Conservation (phyloP, 495 filamentous ascomycete species). For the Penicillium arizonense region DNA sequence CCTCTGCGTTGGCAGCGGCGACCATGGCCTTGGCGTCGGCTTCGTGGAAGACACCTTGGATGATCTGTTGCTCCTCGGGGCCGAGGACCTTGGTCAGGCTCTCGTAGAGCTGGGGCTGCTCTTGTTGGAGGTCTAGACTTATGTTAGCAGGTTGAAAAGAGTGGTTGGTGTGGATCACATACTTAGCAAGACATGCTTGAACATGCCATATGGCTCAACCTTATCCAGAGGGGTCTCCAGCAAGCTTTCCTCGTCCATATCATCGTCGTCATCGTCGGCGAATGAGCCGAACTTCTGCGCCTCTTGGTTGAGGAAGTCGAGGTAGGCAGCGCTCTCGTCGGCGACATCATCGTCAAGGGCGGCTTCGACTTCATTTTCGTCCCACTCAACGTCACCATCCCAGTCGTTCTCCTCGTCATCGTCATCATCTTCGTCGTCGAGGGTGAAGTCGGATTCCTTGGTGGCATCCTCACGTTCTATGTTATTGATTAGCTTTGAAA, state of each 20-base stretch:
- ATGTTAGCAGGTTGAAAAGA: constrained; percentile 12
- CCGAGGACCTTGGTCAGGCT: constrained; percentile 74
- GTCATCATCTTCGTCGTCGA: constrained; percentile 73
- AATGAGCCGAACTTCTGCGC: constrained; percentile 78
- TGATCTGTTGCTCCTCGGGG: constrained; percentile 75
- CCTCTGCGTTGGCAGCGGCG: constrained; percentile 39
- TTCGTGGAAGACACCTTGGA: constrained; percentile 77
- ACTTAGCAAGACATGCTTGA: constrained; percentile 80
- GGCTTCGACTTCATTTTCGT: constrained; percentile 59
- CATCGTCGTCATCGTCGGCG: constrained; percentile 76
- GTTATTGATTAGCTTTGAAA: constrained; percentile 13
- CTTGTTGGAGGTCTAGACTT: constrained; percentile 75
- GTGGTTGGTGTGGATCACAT: constrained; percentile 39
- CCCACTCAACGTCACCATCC: constrained; percentile 67
- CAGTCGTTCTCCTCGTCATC: constrained; percentile 70
- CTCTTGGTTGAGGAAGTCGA: constrained; percentile 94
- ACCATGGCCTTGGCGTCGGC: constrained; percentile 61
- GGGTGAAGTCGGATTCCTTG: constrained; percentile 78
- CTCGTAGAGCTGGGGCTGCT: constrained; percentile 86
- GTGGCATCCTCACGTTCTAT: constrained; percentile 87
- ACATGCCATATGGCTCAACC: constrained; percentile 87
- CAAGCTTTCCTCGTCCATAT: constrained; percentile 86
- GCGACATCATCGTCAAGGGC: constrained; percentile 63
- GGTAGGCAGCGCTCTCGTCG: constrained; percentile 90
- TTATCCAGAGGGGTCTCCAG: constrained; percentile 93